Conservation (phyloP, 139 green algal genomes). For the Volvox africanus region DNA sequence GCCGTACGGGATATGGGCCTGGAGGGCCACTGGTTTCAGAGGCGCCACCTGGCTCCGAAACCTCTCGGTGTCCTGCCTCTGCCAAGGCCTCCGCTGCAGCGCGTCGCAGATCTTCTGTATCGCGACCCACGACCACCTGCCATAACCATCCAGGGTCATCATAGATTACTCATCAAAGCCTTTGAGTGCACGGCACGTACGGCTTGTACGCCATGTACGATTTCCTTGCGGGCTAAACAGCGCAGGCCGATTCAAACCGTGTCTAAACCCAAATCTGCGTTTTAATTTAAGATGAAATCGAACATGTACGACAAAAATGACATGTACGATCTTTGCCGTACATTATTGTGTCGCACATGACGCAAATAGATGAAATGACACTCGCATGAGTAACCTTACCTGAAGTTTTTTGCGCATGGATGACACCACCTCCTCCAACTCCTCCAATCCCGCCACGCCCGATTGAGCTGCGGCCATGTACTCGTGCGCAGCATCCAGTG, state of each 20-base stretch:
- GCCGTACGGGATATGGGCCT: background rate
- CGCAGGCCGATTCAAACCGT: no score
- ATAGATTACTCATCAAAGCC: no score
- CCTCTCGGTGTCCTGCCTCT: background rate
- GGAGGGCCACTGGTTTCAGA: background rate
- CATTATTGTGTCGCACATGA: no score
- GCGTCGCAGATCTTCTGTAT: background rate
- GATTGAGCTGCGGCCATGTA: slow-evolving; percentile 12
- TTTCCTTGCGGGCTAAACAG: no score
- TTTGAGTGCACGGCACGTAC: no score
- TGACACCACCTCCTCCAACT: slow-evolving; percentile 39
- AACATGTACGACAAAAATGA: no score
- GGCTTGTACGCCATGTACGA: no score
- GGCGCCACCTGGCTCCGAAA: background rate
- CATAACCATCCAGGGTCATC: no score
- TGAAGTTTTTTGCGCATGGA: slow-evolving; percentile 37
- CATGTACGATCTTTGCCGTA: no score
- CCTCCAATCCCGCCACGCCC: slow-evolving; percentile 29
- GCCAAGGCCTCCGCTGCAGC: background rate
- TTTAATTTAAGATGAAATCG: no score
- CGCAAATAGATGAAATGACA: background rate
- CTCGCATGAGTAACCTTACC: background rate
- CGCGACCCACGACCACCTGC: slow-evolving; percentile 28
- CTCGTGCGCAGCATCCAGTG: background rate
- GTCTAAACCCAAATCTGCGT: no score